Base-by-base conservation (phyloP, 1,284 basidiomycete genomes). In the Kwoniella shivajii region DNA sequence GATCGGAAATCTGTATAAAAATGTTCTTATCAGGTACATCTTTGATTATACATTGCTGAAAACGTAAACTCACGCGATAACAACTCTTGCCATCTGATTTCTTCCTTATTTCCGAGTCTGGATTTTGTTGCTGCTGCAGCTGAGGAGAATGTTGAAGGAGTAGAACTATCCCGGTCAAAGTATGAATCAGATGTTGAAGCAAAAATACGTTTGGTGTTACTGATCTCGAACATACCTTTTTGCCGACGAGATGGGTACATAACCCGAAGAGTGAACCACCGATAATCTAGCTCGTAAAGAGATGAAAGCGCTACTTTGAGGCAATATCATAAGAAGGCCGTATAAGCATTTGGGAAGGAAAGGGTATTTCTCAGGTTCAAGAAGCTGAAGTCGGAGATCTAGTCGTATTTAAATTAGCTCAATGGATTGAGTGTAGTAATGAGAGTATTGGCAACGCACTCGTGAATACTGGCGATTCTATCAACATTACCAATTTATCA, bases 401-500 rank as follows among this genome's bases (percentile, higher is more conserved):
- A 67, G 37, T 52, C 42, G 30, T 56, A 30, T 14, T 36, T 51
- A 10, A 30, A 31, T 51, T 22, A 51, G 50, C 39, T 51, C 24
- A 38, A 24, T 42, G 5, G 18, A 44, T 20, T 14, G 41, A 20
- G 50, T 1, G 18, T 13, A 3, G 20, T 2, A 26, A 16, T 4
- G 10, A 14, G 22, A 14, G 50, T 18, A 3, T 10, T 0, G 9
- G 11, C 22, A 11, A 78, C 84, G 67, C 68, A 92, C 93, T 94
- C 38, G 95, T 99, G 74, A 99, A 99, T 6, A 99, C 93, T 0
- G 96, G 96, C 5, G 91, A 94, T 77, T 99, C 96, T 58, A 99
- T 93, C 7, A 99, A 82, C 77, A 99, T 95, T 13, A 99, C 95
- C 6, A 99, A 85, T 76, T 98, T 98, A 79, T 99, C 96, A 33